Base-by-base conservation (phyloP, 2,329 filamentous ascomycete genomes). In the Alternaria triticina region DNA sequence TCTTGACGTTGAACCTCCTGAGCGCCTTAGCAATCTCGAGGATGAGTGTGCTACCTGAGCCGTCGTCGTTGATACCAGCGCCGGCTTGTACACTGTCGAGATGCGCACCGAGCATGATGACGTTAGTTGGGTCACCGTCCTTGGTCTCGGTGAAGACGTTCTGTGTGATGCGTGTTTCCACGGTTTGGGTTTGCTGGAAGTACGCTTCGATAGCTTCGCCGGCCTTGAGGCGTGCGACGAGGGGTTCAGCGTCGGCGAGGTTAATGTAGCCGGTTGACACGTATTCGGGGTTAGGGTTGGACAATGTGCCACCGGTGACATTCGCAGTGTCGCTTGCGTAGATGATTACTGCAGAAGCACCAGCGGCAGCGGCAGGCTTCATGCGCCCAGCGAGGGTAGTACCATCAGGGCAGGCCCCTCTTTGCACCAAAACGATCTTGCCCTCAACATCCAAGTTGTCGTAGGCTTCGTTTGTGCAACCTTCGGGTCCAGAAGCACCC, bases 151-250 rank as follows among this genome's bases (percentile, higher is more conserved):
- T 79, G 64, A 82, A 75, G 50, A 82, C 73, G 50, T 82, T 81
- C 33, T 79, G 79, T 66, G 86, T 87, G 6, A 83, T 84, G 15
- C 82, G 80, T 62, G 84, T 84, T 65, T 86, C 83, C 27, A 84
- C 73, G 51, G 80, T 71, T 66, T 83, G 82, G 1, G 80, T 83
- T 57, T 83, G 81, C 65, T 83, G 81, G 68, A 83, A 83, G 61
- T 79, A 76, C 7, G 81, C 80, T 40, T 73, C 66, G 8, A 83
- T 57, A 7, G 67, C 66, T 62, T 84, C 82, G 0, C 83, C 83
- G 0, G 74, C 78, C 15, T 76, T 55, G 5, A 86, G 71, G 7
- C 80, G 76, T 12, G 74, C 75, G 49, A 79, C 80, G 28, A 85
- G 75, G 2, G 75, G 78, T 45, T 79, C 54, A 0, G 83, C 84